Base-by-base conservation (phyloP, 139 green algal species). In the Pseudopediastrum boryanum region DNA sequence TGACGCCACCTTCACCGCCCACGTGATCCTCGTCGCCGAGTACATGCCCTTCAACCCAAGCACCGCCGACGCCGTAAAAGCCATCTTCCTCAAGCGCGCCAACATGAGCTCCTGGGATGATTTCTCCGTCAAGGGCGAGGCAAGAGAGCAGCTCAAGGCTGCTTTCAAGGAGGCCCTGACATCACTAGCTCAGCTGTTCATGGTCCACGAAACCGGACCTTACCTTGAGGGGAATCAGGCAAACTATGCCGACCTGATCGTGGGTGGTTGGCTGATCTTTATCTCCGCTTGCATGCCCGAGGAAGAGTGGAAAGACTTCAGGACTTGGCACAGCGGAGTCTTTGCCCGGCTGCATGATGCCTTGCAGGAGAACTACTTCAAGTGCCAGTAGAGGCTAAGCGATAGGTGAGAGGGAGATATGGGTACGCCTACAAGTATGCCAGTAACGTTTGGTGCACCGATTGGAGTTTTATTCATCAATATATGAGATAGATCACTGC, bases 291-390 rank as follows among this genome's bases (percentile, higher is more conserved):
- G 31, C 4, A 63, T 80, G 73, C 73, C 61, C 0, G 56, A 31
- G 2, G 42, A 70, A 58, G 73, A 80, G 73, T 72, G 59, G 73
- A 13, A 27, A 23, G 73, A 63, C 1, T 65, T 80, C 31, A 72
- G 43, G 44, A 50, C 5, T 0, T 80, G 73, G 73, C 61, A 80
- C 68, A 44, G 43, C 25, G 73, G 73, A 0, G 59, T 73, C 21
- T 80, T 72, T 64, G 73, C 27, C 4, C 29, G 61, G 29, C 59
- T 80, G 73, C 44, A 73, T 63, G 73, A 80, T 48, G 73, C 73
- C 1, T 7, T 80, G 59, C 59, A 80, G 59, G 0, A 80, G 52
- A 31, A 58, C 7, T 54, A 68, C 25, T 68, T 44, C 2, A 9
- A 29, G 36, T 78, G 71, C 71, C 52, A 41, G n/a, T 78, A 69